These are phyloP conservation scores for Irpex sp. DNA, from an alignment of 1,284 basidiomycete genomes.

Conservation along the genomic window DNA sequence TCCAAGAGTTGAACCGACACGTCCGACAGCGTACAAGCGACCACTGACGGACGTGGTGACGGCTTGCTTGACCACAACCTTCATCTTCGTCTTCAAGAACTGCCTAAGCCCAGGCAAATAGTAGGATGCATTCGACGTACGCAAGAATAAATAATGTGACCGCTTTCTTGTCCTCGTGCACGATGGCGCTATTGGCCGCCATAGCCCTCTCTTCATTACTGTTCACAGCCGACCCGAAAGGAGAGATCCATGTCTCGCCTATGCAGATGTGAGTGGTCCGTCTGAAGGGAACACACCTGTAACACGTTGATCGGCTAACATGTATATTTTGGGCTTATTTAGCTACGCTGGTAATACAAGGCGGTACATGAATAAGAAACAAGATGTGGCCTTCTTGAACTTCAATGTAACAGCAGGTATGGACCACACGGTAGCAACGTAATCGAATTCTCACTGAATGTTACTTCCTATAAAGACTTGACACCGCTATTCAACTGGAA, in stretches of 20 bases:
- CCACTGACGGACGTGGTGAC: neutral
- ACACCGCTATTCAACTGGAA: constrained; percentile 88
- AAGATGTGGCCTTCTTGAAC: constrained; percentile 73
- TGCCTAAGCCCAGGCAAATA: neutral
- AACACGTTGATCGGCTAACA: neutral
- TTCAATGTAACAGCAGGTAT: constrained; percentile 77
- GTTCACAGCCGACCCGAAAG: constrained; percentile 57
- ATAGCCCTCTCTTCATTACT: constrained; percentile 71
- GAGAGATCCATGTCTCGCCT: constrained; percentile 36
- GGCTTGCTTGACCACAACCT: neutral
- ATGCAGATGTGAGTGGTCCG: constrained; percentile 27
- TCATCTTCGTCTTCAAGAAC: neutral
- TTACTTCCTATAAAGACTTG: constrained; percentile 50
- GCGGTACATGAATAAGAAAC: constrained; percentile 52
- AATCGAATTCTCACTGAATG: constrained; percentile 7
- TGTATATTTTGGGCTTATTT: neutral
- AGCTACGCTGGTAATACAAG: constrained; percentile 55
- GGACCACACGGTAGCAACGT: constrained; percentile 20
- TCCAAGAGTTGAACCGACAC: neutral
- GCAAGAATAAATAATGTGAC: constrained; percentile 72
- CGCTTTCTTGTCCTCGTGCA: constrained; percentile 73
- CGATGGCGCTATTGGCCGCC: constrained; percentile 72
- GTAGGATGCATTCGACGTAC: constrained; percentile 62
- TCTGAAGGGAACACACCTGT: neutral
- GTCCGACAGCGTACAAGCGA: neutral